Evolutionary conservation across 2,329 filamentous ascomycete genomes (phyloP), one percentile per base, ranked within the genome.

Genomic region (Lecanosticta acicola): DNA sequence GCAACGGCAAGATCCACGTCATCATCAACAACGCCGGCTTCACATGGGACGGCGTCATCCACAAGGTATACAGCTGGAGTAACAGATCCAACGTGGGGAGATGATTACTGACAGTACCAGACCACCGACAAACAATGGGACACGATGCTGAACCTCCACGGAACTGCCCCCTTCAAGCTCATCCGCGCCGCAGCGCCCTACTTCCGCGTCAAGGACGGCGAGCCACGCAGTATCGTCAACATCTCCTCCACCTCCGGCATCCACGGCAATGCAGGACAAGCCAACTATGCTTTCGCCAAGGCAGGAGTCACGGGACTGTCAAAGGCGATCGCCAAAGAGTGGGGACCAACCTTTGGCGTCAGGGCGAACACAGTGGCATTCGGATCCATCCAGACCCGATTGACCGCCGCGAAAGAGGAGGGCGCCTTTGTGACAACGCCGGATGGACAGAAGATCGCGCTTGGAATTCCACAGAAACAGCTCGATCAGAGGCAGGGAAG

Each of bases 41-140:
- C 69, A 94, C 89, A 1, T 94, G 88, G 87, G 89, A 95, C 66
- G 89, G 84, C 4, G 87, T 94, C 32, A 88, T 94, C 56, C 87
- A 94, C 75, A 94, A 93, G 70, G 75, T 78, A 55, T 14, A 39
- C 16, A 4, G n/a, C n/a, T 18, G 38, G 7, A 19, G 13, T 11
- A 11, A 18, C 18, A n/a, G 16, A 29, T n/a, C 9, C 11, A n/a
- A n/a, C n/a, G n/a, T n/a, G n/a, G 40, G 16, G 17, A 3, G 20
- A 24, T 4, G 16, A 35, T 19, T 18, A n/a, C 18, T 34, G 26
- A 34, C 9, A 17, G 11, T 8, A 36, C 17, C 48, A 78, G 76
- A 91, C 88, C 75, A 85, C 83, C 13, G 87, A 94, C 73, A 87
- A 87, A 71, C 87, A 94, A 75, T 94, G 87, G 87, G 84, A 93